These are phyloP conservation scores for Aspergillus alliaceus DNA, from an alignment of 2,329 filamentous ascomycete genomes.

Conservation along the genomic window DNA sequence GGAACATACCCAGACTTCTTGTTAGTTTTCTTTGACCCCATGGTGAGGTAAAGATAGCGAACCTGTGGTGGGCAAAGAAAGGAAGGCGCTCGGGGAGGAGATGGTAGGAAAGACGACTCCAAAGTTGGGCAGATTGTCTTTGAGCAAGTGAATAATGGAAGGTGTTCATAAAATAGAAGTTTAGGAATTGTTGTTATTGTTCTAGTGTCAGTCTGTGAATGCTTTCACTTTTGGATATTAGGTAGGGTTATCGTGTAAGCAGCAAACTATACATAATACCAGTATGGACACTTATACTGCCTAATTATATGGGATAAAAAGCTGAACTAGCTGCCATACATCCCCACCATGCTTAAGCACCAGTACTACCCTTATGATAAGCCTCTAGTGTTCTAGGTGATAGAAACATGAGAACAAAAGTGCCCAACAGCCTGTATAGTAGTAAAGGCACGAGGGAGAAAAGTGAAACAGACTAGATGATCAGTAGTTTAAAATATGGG, in stretches of 20 bases:
- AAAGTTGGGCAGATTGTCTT: neutral
- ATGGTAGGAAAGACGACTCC: neutral
- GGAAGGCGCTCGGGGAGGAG: neutral
- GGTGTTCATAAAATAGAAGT: neutral
- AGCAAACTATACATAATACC: neutral
- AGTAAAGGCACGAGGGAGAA: too few relatives aligned
- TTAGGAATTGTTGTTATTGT: neutral
- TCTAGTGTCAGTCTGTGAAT: neutral
- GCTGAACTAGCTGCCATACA: neutral
- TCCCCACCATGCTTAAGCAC: neutral
- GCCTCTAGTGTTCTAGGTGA: neutral
- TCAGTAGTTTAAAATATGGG: too few relatives aligned
- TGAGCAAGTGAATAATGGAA: neutral
- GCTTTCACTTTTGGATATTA: neutral
- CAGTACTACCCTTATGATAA: neutral
- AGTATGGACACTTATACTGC: neutral
- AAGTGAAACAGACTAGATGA: too few relatives aligned
- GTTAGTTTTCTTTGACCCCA: neutral
- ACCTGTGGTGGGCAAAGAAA: neutral
- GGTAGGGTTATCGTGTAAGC: neutral
- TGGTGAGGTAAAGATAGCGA: neutral
- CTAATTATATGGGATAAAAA: too few relatives aligned
- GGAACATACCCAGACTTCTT: neutral
- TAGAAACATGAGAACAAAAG: neutral
- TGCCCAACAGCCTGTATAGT: too few relatives aligned